Evolutionary conservation across 768 basidiomycete genomes (phyloP), one percentile per base, ranked within the genome.

Genomic region (Xerocomellus chrysenteron): DNA sequence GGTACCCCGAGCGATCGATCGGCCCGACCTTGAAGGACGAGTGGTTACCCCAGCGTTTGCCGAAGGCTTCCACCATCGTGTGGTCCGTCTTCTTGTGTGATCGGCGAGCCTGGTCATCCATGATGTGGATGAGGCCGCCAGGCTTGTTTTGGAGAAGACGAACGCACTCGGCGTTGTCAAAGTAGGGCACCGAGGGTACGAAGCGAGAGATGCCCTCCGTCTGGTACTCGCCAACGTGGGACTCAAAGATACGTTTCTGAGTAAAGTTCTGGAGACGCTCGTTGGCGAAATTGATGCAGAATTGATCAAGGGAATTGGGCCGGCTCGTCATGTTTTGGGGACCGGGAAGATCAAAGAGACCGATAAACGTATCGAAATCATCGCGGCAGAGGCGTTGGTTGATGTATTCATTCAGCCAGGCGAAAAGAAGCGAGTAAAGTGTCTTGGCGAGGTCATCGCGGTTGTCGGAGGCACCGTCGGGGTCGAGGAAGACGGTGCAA

Each of bases 401-500:
- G 77, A 98, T 88, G 68, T 92, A 84, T 68, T 98, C 97, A 69
- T 95, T 96, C 56, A 98, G 74, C 95, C 95, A 98, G 3, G 92
- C 86, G 65, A 98, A 98, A 19, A 98, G 82, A 3, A 99, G 82
- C 5, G 94, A 93, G 69, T 98, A 98, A 0, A 98, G 81, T 0
- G 92, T 90, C 70, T 94, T 89, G 19, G 95, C 92, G 37, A 99
- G 86, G 70, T 96, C 93, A 67, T 98, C 96, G 44, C 95, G 80
- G 63, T 98, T 97, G 65, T 90, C 88, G 0, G 92, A 87, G 2
- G 96, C 93, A 51, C 91, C 92, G 67, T 98, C 95, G 0, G 91
- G 86, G 68, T 98, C 95, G 44, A 98, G 82, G 76, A 98, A 97
- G 28, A 97, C 87, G 0, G 94, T 97, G 72, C 94, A 97, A n/a